Evolutionary conservation across 208 protist genomes (phyloP).

Genomic region (Wallacemonas collosoma): DNA sequence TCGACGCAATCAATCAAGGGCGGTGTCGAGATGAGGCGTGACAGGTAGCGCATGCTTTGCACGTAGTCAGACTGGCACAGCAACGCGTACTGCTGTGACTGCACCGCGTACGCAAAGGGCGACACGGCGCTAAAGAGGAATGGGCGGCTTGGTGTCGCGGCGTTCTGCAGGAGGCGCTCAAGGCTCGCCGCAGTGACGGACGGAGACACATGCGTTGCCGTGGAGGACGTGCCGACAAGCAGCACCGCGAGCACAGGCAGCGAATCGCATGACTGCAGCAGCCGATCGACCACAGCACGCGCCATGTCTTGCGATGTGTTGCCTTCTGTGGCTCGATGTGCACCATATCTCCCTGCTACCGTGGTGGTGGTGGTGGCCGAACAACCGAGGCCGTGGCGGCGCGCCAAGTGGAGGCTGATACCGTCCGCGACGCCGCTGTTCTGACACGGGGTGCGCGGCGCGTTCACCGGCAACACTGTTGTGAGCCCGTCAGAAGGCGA

Average conservation of each 20-base stretch:
- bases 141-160: background rate
- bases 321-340: background rate
- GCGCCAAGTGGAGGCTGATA: background rate
- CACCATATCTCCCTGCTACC: background rate
- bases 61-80: background rate
- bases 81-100: background rate
- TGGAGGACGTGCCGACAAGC: background rate
- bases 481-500: background rate
- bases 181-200: background rate
- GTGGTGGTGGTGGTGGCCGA: background rate
- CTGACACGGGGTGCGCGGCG: background rate
- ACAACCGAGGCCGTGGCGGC: background rate
- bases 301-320: background rate
- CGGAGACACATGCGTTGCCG: background rate
- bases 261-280: background rate
- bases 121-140: background rate
- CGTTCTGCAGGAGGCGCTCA: constrained; percentile 4
- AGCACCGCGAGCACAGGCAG: constrained; percentile 10
- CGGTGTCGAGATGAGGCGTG: background rate
- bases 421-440: background rate
- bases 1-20: background rate
- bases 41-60: constrained; percentile 11
- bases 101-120: constrained; percentile 1
- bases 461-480: background rate
- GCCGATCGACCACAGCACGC: background rate